Conservation (phyloP, 2,329 filamentous ascomycete species). For the Lasiodiplodia sp. region DNA sequence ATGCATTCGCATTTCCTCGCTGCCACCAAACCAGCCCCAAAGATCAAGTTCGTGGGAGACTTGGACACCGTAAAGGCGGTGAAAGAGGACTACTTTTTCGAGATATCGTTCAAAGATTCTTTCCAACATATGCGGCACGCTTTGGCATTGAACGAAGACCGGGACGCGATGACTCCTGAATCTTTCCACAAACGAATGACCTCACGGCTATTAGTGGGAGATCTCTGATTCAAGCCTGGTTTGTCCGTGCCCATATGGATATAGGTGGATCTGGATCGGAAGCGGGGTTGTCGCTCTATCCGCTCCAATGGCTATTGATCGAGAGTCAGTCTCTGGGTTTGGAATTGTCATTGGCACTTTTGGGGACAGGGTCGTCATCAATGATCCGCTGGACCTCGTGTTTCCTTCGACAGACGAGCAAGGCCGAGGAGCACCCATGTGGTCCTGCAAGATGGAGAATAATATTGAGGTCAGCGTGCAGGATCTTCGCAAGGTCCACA, state of each 20-base stretch:
- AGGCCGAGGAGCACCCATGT: not conserved
- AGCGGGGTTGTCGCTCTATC: constrained; percentile 51
- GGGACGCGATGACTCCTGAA: constrained; percentile 40
- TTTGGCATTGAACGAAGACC: constrained; percentile 50
- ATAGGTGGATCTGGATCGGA: constrained; percentile 47
- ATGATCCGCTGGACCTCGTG: not conserved
- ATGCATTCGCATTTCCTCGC: not conserved
- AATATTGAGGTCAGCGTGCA: not conserved
- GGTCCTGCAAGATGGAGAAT: not conserved
- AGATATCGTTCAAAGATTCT: constrained; percentile 45
- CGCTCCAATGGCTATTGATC: constrained; percentile 53
- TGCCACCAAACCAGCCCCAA: constrained; percentile 37
- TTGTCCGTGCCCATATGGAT: constrained; percentile 49
- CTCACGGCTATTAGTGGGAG: constrained; percentile 13
- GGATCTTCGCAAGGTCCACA: not conserved
- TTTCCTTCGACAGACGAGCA: not conserved
- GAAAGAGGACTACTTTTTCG: constrained; percentile 37
- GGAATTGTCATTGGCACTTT: constrained; percentile 33
- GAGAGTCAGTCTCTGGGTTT: constrained; percentile 44
- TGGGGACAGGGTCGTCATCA: not conserved
- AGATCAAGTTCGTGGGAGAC: constrained; percentile 48
- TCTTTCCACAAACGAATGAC: constrained; percentile 11
- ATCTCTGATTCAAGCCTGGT: constrained; percentile 50
- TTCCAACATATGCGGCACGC: constrained; percentile 49
- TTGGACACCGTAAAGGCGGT: constrained; percentile 48